Evolutionary conservation across 306 rosid genomes (phyloP), one percentile per base, ranked within the genome.

Genomic region (Cucurbita moschata): DNA sequence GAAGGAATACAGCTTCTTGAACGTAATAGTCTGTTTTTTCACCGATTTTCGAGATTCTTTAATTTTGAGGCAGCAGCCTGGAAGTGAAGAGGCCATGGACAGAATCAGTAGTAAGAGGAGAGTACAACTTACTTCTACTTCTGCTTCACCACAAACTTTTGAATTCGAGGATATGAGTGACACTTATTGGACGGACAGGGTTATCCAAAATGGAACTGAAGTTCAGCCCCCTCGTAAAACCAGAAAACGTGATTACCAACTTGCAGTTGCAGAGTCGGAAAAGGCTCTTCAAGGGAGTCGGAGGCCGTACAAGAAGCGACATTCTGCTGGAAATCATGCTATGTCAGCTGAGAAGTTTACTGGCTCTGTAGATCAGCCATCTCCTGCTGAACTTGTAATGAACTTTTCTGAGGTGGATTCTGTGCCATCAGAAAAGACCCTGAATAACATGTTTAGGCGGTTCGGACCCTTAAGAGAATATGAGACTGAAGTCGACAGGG

Each of bases 131-230:
- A 56, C 75, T 69, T n/a, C 76, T 68, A 23, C 75, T 18, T 64
- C 39, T 77, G 89, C 83, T 55, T 66, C 77, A 46, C 88, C 97
- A 4, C 89, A 86, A 73, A 83, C 97, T 76, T 93, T 88, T 85
- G 98, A 93, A 80, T 93, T 93, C 78, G 97, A 93, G 76, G 98
- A 90, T 78, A 90, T 89, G 98, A 91, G 85, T 60, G 97, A 94
- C 79, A 87, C 95, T 43, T 94, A 94, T 58, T 89, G 98, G 98
- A 94, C 96, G 8, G 97, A 94, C 81, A 90, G 89, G 81, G 96
- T 94, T 71, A 83, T 94, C 68, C 89, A 89, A 76, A 94, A 89
- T 84, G 97, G 94, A 26, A 74, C 82, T 55, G 98, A 94, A 81
- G 97, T 82, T 81, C 89, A 85, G 79, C 79, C 85, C 44, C 35